Base-by-base conservation (phyloP, 345 rosid species). In the Hibiscus syriacus region DNA sequence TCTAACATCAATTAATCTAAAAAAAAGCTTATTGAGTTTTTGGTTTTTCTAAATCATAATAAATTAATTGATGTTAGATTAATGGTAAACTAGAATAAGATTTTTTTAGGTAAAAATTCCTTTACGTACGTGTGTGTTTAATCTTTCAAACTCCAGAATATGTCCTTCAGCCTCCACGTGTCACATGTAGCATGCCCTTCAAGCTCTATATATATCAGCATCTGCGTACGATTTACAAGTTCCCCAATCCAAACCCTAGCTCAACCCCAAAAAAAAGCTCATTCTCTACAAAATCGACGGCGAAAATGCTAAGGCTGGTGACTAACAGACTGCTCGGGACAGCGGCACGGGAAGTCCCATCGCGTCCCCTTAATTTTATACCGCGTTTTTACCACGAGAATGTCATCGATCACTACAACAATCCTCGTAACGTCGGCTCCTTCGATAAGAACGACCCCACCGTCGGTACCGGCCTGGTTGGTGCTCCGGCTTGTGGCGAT, bases 401-500 rank as follows among this genome's bases (percentile, higher is more conserved):
- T 74, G 97, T 93, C 26, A 87, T 93, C 66, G 97, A 93, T 71
- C 99, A 93, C 81, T 93, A 85, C 88, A 84, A 91, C 69, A 89
- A 87, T 64, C 99, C 98, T 1, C 86, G 99, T 34, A 94, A 94
- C 80, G 98, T 91, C 3, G 97, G 99, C 0, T 83, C 99, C 19
- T 86, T 94, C 68, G 98, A 94, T 68, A 94, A 94, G 85, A 91
- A 71, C 69, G 97, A 91, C 66, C 92, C 99, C 3, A 58, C 10
- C 46, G 79, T 94, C 0, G 99, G 98, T 5, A 94, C 96, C 9
- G 98, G 99, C 0, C 85, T 94, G 48, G 99, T 94, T 4, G 99
- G 99, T 0, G 99, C 99, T 9, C 99, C 98, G 0, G 97, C 98
- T 0, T 94, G 99, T 41, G 99, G 98, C 2, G 98, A 94, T 76